Conservation (phyloP, 2,329 filamentous ascomycete genomes). For the Capronia coronata region DNA sequence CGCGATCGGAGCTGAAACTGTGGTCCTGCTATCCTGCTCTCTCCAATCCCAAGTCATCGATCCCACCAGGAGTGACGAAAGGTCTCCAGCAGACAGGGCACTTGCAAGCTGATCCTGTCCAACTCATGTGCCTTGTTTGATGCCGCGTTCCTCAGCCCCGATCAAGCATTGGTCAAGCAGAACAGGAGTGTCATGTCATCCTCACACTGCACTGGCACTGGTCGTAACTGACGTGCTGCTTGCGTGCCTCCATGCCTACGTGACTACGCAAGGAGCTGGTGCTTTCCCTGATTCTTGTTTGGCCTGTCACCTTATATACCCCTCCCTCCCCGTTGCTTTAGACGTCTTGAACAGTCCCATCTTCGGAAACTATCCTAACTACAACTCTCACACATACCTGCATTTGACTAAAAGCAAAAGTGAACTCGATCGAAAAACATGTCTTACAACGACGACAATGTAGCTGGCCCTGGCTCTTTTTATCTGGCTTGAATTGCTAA, state of each 20-base stretch:
- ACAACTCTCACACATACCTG: not conserved
- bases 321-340: not conserved
- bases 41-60: too few species aligned
- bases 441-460: constrained; percentile 26
- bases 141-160: constrained; percentile 4
- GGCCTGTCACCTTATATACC: not conserved
- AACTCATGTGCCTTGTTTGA: constrained; percentile 11
- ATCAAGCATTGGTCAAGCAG: not conserved
- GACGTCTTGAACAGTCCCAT: not conserved
- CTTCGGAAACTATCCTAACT: not conserved
- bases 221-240: not conserved
- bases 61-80: not conserved
- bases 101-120: constrained; percentile 4
- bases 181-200: too few species aligned
- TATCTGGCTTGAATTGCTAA: constrained; percentile 1
- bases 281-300: not conserved
- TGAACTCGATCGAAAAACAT: too few species aligned
- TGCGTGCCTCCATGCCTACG: too few species aligned
- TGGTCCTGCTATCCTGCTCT: too few species aligned
- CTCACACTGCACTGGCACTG: not conserved
- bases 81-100: not conserved
- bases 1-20: too few species aligned
- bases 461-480: constrained; percentile 1
- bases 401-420: too few species aligned
- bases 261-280: not conserved